A percentile compares a stretch with the other conserved stretches of the same genome.
These are phyloP conservation scores for Beauveria bassiana DNA, from an alignment of 2,329 filamentous ascomycete genomes.

Conservation along the genomic window DNA sequence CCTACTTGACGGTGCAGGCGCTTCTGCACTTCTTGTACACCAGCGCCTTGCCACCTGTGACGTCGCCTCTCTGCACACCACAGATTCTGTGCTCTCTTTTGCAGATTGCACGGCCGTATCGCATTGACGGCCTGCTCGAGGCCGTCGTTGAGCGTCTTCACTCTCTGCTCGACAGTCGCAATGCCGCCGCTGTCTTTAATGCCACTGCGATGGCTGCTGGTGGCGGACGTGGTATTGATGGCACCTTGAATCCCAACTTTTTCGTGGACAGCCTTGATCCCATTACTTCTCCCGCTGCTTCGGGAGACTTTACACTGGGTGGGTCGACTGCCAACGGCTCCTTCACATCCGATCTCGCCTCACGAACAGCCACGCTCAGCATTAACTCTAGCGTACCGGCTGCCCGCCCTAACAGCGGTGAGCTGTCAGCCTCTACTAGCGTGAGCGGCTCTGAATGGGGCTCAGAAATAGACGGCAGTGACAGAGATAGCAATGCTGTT, in stretches of 20 bases:
- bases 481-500: slow-evolving; percentile 40
- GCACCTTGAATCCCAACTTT: slow-evolving; percentile 54
- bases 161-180: slow-evolving; percentile 80
- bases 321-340: slow-evolving; percentile 24
- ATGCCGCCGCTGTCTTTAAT: slow-evolving; percentile 95
- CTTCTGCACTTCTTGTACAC: slow-evolving; percentile 93
- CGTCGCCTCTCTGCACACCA: slow-evolving; percentile 76
- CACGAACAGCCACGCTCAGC: slow-evolving; percentile 32
- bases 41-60: slow-evolving; percentile 70
- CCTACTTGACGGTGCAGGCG: slow-evolving; percentile 78
- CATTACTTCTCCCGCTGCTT: slow-evolving; percentile 26
- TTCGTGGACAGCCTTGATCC: slow-evolving; percentile 44
- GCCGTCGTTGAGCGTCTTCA: slow-evolving; percentile 88
- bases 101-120: slow-evolving; percentile 87
- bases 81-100: slow-evolving; percentile 93
- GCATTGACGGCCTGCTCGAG: slow-evolving; percentile 85
- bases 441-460: slow-evolving; percentile 49
- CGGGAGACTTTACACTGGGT: slow-evolving; percentile 26
- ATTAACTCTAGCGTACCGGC: slow-evolving; percentile 38
- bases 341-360: slow-evolving; percentile 23
- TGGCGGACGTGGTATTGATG: slow-evolving; percentile 76
- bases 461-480: slow-evolving; percentile 43
- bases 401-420: slow-evolving; percentile 36
- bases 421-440: slow-evolving; percentile 42
- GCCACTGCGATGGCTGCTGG: slow-evolving; percentile 97